A percentile compares a stretch with the other conserved stretches of the same genome.
phyloP scores from a whole-genome alignment of 23 red algal species.

The Pyropia haitanensis region DNA sequence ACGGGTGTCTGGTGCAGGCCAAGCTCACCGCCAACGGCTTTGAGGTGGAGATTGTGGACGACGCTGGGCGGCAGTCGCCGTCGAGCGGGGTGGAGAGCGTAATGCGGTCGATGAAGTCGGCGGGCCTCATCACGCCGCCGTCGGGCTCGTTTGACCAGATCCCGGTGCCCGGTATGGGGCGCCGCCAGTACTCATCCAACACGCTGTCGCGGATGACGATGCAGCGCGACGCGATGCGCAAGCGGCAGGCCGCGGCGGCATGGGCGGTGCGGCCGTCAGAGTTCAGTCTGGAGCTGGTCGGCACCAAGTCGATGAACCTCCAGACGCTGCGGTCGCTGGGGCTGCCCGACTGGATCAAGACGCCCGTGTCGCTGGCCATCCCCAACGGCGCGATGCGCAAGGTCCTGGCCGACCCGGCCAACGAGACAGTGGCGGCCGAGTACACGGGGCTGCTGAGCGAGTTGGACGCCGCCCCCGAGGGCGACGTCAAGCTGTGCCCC shows the following conservation, averaged over 20 bases:
- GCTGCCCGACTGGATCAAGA: constrained; percentile 82
- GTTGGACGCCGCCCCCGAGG: constrained; percentile 22
- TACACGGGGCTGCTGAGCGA: constrained; percentile 44
- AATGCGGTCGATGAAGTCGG: constrained; percentile 51
- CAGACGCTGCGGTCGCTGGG: constrained; percentile 46
- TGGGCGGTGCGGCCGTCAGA: constrained; percentile 76
- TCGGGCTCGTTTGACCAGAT: constrained; percentile 36
- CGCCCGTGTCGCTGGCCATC: constrained; percentile 49
- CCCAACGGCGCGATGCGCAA: constrained; percentile 76
- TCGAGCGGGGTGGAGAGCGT: constrained; percentile 39
- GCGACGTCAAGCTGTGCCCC: constrained; percentile 57
- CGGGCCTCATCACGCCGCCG: constrained; percentile 42
- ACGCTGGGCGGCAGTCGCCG: constrained; percentile 34
- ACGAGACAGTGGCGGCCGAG: constrained; percentile 23
- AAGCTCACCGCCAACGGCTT: constrained; percentile 55
- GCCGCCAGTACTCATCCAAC: constrained; percentile 19
- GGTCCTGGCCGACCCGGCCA: constrained; percentile 53
- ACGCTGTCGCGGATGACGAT: constrained; percentile 15
- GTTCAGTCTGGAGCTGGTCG: constrained; percentile 50
- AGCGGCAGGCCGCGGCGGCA: constrained; percentile 44
- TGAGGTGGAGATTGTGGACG: constrained; percentile 50
- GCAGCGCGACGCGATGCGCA: constrained; percentile 32
- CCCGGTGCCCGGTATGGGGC: background rate
- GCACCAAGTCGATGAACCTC: constrained; percentile 80
- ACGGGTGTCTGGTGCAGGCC: constrained; percentile 60